A percentile compares a stretch with the other conserved stretches of the same genome.
These are phyloP conservation scores for Fusarium sp. DNA, from an alignment of 2,329 filamentous ascomycete species.

Conservation along the genomic window DNA sequence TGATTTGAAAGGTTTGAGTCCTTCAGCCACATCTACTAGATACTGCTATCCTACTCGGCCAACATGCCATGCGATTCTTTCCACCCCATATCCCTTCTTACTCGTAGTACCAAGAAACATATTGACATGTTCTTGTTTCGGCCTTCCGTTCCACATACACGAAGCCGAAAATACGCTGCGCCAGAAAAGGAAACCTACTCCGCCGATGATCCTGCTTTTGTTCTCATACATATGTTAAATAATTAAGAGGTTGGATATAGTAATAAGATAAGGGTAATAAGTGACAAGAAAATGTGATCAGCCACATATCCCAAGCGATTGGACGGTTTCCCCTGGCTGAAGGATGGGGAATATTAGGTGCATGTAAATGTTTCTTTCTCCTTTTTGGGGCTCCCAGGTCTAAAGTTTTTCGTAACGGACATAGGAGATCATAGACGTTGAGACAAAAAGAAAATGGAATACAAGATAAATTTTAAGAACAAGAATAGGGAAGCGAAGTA, in stretches of 20 bases:
- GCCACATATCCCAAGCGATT: constrained; percentile 45
- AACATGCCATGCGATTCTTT: constrained; percentile 20
- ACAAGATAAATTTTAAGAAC: constrained; percentile 34
- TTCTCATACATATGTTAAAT: constrained; percentile 31
- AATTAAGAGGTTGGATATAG: constrained; percentile 34
- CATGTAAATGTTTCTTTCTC: constrained; percentile 47
- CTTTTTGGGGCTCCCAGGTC: constrained; percentile 46
- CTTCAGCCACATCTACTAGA: constrained; percentile 9
- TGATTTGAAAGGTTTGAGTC: constrained; percentile 1
- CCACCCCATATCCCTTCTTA: not conserved
- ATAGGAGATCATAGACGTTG: constrained; percentile 46
- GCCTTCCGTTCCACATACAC: constrained; percentile 29
- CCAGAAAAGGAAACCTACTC: constrained; percentile 35
- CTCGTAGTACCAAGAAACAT: constrained; percentile 16
- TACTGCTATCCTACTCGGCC: constrained; percentile 2
- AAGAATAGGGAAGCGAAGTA: constrained; percentile 32
- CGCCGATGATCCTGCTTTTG: constrained; percentile 26
- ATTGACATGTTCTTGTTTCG: constrained; percentile 18
- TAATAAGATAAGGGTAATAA: constrained; percentile 37
- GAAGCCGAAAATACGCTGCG: constrained; percentile 39
- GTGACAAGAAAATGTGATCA: constrained; percentile 40
- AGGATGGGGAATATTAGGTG: constrained; percentile 46
- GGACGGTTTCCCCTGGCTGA: constrained; percentile 42
- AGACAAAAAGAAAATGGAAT: constrained; percentile 24
- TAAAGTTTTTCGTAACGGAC: constrained; percentile 46